These are phyloP conservation scores for Fusarium haematococcum DNA, from an alignment of 2,329 filamentous ascomycete genomes.

Conservation along the genomic window DNA sequence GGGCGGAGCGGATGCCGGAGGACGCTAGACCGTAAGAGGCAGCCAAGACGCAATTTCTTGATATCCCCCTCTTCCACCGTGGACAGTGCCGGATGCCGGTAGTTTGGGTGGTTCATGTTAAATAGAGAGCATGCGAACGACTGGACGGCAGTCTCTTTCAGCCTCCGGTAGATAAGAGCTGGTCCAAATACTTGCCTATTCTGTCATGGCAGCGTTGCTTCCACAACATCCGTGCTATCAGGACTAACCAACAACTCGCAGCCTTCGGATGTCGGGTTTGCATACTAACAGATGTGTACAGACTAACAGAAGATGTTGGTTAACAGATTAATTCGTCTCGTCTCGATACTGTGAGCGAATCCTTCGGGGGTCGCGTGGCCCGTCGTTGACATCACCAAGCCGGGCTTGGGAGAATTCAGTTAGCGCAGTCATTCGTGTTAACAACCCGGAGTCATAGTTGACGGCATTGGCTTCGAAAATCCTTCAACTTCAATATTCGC, in stretches of 20 bases:
- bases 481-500: neutral
- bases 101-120: constrained; percentile 5
- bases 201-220: neutral
- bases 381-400: neutral
- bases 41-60: constrained; percentile 46
- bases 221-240: neutral
- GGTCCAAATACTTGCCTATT: constrained; percentile 8
- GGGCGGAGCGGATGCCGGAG: constrained; percentile 16
- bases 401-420: neutral
- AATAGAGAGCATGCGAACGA: neutral
- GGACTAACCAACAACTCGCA: neutral
- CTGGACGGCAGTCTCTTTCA: neutral
- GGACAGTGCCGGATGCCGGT: constrained; percentile 24
- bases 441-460: neutral
- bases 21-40: constrained; percentile 46
- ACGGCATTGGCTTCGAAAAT: neutral
- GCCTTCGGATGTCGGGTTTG: neutral
- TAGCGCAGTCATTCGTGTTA: neutral
- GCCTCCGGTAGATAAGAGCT: neutral
- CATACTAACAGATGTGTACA: neutral
- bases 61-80: constrained; percentile 10
- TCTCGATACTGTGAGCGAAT: neutral
- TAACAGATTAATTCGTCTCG: neutral
- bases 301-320: neutral
- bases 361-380: neutral